A percentile compares a stretch with the other conserved stretches of the same genome.
These are phyloP conservation scores for Geotrichum aggregatum DNA, from an alignment of 1,139 yeast genomes.

Conservation along the genomic window DNA sequence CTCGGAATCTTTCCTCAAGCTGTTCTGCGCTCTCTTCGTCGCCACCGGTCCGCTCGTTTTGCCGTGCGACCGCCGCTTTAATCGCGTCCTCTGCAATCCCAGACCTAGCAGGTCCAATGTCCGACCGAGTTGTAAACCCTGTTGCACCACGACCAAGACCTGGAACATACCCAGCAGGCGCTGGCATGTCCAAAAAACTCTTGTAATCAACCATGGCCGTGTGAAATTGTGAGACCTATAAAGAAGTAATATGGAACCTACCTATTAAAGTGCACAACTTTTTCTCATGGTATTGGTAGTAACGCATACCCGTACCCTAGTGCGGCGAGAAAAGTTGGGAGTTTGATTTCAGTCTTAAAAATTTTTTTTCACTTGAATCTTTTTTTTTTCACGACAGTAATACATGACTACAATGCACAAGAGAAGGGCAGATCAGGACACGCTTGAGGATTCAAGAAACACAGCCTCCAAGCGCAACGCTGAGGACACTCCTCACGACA, in stretches of 20 bases:
- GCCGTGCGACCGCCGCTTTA: conserved; percentile 36
- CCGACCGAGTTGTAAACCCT: conserved; percentile 84
- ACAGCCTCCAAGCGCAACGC: conserved; percentile 33
- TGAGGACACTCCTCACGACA: conserved; percentile 31
- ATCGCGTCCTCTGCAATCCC: conserved; percentile 42
- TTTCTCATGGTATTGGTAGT: neutral
- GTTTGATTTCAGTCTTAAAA: conserved; percentile 5
- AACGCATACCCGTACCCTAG: conserved; percentile 16
- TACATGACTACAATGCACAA: conserved; percentile 26
- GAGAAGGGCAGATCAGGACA: conserved; percentile 27
- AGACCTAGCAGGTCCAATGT: conserved; percentile 52
- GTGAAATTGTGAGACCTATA: neutral
- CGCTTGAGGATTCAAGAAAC: conserved; percentile 23
- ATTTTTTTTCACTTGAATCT: conserved; percentile 1
- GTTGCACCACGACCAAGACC: conserved; percentile 95
- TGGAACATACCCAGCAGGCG: conserved; percentile 88
- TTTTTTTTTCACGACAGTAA: neutral
- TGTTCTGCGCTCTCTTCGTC: conserved; percentile 36
- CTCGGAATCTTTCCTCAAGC: conserved; percentile 37
- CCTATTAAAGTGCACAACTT: neutral
- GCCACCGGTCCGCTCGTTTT: conserved; percentile 39
- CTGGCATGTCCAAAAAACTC: conserved; percentile 70
- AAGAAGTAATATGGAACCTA: neutral
- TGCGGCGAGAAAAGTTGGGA: conserved; percentile 16
- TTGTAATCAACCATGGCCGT: conserved; percentile 21